Evolutionary conservation across 176 grass and related monocot species (phyloP), one percentile per base, ranked within the genome.

Genomic region (Musa troglodytarum): DNA sequence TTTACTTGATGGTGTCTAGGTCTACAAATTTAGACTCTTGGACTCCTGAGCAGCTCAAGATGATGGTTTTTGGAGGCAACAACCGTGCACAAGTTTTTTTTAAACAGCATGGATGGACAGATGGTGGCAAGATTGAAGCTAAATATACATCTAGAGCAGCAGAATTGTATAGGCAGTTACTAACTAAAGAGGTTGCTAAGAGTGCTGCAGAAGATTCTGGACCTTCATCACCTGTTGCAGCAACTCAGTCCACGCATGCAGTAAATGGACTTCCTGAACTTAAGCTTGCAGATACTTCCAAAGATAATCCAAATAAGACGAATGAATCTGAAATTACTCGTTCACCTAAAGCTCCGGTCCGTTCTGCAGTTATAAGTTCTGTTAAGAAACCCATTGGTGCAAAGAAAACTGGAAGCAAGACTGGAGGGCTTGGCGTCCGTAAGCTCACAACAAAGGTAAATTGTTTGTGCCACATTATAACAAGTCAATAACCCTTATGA

Each of bases 71-170:
- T 57, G 91, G 96, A 65, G 96, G 96, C 73, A 99, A 99, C 77
- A 94, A 95, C 68, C 88, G 88, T 68, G 96, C 91, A 54, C 96
- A 92, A 16, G 79, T 81, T 76, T 99, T 99, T 82, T 99, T 99
- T 86, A 99, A 99, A 76, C 96, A 99, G 65, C 91, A 99, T 79
- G 96, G 96, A 25, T 99, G 88, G 91, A 85, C 86, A 17, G 96
- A 99, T 61, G 96, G 88, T 68, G 91, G 96, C 9, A 99, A 95
- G 81, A 94, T 99, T 53, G 96, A 99, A 74, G 91, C 96, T 64
- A 99, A 95, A 79, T 99, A 99, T 85, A 95, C 96, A 53, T 99
- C 96, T 67, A 88, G 96, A 87, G 91, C 96, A 10, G 96, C 91
- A 53, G 91, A 89, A 58, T 87, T 99, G 65, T 99, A 99, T 66